Base-by-base conservation (phyloP, 306 rosid genomes). In the Pyrus bretschneideri region DNA sequence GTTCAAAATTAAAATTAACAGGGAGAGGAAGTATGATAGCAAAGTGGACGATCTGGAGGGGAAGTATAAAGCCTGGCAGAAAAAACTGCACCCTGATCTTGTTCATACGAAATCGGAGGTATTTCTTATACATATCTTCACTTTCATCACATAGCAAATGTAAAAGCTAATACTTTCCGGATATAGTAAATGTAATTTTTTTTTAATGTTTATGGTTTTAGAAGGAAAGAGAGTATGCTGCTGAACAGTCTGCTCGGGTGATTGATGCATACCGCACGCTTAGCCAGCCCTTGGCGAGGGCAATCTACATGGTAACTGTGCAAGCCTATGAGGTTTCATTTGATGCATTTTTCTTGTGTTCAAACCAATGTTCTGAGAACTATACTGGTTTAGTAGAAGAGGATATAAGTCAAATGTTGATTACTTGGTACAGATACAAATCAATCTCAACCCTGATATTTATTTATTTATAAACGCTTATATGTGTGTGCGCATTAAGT, bases 91-190 rank as follows among this genome's bases (percentile, higher is more conserved):
- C 83, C 99, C 99, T 64, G 99, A 95, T 88, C 81, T 95, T 71
- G 99, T 95, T 76, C 98, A 92, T 88, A 89, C 98, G 23, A 95
- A 91, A 85, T 92, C 99, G 18, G 82, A 89, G 93, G 99, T 95
- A 58, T 59, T 84, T 78, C 72, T 66, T 29, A n/a, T 51, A 44
- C 33, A 59, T 70, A 33, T 72, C 46, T 51, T 19, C 57, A 57
- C 17, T 27, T 73, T 15, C 2, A 67, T 8, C 3, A 9, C 15
- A 8, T 14, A 14, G 21, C 22, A 35, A 13, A n/a, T 2, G 55
- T 49, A 49, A 52, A 51, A 21, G 31, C 30, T 38, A 27, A 69
- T 64, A 54, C 62, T n/a, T 46, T 55, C 17, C 7, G 29, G 29
- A 1, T 42, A 31, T 4, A 4, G 5, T 1, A 10, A 62, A 30